Conservation (phyloP, 1,284 basidiomycete genomes). For the Boletus sp. region DNA sequence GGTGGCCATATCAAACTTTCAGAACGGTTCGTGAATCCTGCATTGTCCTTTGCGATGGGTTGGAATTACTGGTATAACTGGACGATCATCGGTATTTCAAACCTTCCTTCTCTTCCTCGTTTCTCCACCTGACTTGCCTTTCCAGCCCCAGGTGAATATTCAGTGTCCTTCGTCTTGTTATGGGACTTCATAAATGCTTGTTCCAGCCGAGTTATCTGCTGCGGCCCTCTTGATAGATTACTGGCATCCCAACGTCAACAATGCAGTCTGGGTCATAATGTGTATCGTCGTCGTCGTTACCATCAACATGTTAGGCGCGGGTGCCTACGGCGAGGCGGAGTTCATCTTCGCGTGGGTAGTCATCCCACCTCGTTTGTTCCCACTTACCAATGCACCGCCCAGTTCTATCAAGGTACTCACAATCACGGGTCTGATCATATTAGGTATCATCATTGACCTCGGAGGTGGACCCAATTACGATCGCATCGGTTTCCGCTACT, state of each 20-base stretch:
- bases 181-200: neutral
- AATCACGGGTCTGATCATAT: constrained; percentile 45
- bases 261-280: constrained; percentile 62
- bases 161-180: neutral
- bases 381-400: constrained; percentile 6
- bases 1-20: constrained; percentile 69
- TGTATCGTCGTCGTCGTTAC: constrained; percentile 57
- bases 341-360: constrained; percentile 46
- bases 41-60: constrained; percentile 66
- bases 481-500: constrained; percentile 48
- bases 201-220: constrained; percentile 57
- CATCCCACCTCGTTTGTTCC: neutral
- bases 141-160: constrained; percentile 28
- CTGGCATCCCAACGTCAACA: constrained; percentile 51
- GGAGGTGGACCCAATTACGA: constrained; percentile 57
- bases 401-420: constrained; percentile 65
- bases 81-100: constrained; percentile 42
- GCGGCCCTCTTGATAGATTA: constrained; percentile 62
- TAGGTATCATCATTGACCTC: constrained; percentile 48
- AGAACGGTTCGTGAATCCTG: constrained; percentile 67
- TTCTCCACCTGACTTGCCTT: constrained; percentile 3
- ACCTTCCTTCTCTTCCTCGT: neutral
- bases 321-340: constrained; percentile 53
- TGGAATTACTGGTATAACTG: constrained; percentile 73
- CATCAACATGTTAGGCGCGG: constrained; percentile 63